A percentile compares a stretch with the other conserved stretches of the same genome.
phyloP scores from a whole-genome alignment of 805 yeast genomes.

The Maudiozyma saulgeensis region DNA sequence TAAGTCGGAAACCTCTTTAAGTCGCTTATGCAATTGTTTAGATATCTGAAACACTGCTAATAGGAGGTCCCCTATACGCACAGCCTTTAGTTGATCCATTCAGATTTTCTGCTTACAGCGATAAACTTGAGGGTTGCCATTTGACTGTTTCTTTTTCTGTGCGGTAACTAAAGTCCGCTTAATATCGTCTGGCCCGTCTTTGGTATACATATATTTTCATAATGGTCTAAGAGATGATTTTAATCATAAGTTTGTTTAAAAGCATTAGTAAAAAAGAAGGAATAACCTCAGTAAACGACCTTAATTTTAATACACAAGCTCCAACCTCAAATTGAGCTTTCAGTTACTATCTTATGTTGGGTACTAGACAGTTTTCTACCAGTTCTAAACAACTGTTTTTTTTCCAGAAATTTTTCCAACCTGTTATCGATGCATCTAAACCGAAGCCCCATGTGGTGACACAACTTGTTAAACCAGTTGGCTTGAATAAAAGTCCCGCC shows the following conservation, averaged over 20 bases:
- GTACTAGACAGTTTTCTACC: not conserved
- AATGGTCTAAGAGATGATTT: too few species aligned
- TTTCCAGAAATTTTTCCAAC: conserved; percentile 28
- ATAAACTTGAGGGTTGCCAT: too few species aligned
- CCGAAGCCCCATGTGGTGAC: conserved; percentile 30
- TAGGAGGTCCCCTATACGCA: not conserved
- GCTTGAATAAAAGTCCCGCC: conserved; percentile 32
- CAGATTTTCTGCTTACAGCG: not conserved
- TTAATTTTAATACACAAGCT: too few species aligned
- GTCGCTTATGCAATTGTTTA: not conserved
- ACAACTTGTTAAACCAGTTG: conserved; percentile 39
- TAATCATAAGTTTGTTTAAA: too few species aligned
- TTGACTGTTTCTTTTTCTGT: too few species aligned
- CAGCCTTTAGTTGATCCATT: not conserved
- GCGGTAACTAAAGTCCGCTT: too few species aligned
- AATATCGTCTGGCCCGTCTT: too few species aligned
- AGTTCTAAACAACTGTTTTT: conserved; percentile 7
- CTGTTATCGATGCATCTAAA: conserved; percentile 28
- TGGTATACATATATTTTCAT: too few species aligned
- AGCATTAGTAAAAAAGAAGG: too few species aligned
- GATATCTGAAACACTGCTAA: not conserved
- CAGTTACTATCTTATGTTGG: not conserved
- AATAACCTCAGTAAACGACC: too few species aligned
- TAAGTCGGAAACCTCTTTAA: not conserved
- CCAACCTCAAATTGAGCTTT: too few species aligned